A percentile compares a stretch with the other conserved stretches of the same genome.
phyloP scores from a whole-genome alignment of 441 rosid species.

The Isatis lusitanica region DNA sequence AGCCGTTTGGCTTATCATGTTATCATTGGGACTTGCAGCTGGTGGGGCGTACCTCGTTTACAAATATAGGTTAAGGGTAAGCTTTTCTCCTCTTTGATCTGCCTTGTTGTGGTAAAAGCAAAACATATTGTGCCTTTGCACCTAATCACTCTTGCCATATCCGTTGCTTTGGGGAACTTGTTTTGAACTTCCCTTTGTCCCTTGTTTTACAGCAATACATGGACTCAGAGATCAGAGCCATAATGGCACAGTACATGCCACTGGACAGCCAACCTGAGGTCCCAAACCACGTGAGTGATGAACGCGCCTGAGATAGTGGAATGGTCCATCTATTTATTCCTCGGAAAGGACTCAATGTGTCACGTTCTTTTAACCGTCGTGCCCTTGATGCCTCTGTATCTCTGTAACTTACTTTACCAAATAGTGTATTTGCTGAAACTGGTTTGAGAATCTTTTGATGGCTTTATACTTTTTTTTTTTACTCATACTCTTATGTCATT shows the following conservation, averaged over 20 bases:
- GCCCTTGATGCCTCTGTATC: slow-evolving; percentile 22
- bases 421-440: slow-evolving; percentile 15
- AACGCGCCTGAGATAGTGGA: slow-evolving; percentile 45
- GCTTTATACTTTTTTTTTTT: background rate
- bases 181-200: background rate
- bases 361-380: slow-evolving; percentile 25
- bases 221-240: slow-evolving; percentile 99
- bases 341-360: slow-evolving; percentile 20
- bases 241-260: slow-evolving; percentile 99
- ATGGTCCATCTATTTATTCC: slow-evolving; percentile 10
- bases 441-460: background rate
- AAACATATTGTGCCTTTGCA: background rate
- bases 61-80: slow-evolving; percentile 94
- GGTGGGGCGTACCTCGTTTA: slow-evolving; percentile 89
- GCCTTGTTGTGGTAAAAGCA: background rate
- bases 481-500: background rate
- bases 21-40: slow-evolving; percentile 80
- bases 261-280: slow-evolving; percentile 84
- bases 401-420: slow-evolving; percentile 19
- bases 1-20: slow-evolving; percentile 81
- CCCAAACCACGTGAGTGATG: slow-evolving; percentile 65
- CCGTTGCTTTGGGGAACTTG: background rate
- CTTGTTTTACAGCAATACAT: slow-evolving; percentile 72
- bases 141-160: background rate
- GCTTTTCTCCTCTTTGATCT: slow-evolving; percentile 6